phyloP scores from a whole-genome alignment of 768 basidiomycete species.

The Dictyophora rubrovolvata region DNA sequence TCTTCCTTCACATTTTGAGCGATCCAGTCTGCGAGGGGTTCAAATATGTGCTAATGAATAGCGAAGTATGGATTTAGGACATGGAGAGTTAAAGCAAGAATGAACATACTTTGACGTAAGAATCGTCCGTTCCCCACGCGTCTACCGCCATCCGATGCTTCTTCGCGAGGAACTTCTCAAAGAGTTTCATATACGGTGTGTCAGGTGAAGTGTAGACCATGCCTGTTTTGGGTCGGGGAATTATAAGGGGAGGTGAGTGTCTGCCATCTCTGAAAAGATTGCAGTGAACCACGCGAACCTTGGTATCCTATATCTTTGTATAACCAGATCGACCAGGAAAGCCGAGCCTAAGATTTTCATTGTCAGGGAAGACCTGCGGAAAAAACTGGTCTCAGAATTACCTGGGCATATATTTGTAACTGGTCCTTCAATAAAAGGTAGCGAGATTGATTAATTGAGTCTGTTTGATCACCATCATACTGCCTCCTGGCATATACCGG shows the following conservation, averaged over 20 bases:
- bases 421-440: constrained; percentile 66
- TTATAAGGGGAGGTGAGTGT: background rate
- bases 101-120: constrained; percentile 15
- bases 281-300: constrained; percentile 59
- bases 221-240: constrained; percentile 19
- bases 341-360: constrained; percentile 34
- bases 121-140: constrained; percentile 29
- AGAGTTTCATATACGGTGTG: constrained; percentile 30
- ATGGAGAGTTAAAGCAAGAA: constrained; percentile 14
- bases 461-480: constrained; percentile 46
- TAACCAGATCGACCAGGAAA: constrained; percentile 81
- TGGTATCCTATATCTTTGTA: constrained; percentile 83
- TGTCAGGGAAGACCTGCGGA: background rate
- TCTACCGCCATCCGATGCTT: constrained; percentile 32
- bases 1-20: constrained; percentile 17
- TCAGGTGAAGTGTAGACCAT: constrained; percentile 29
- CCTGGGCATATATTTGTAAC: constrained; percentile 60
- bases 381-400: constrained; percentile 13
- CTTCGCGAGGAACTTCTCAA: constrained; percentile 27
- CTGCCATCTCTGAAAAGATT: background rate
- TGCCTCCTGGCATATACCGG: constrained; percentile 65
- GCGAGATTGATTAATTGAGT: constrained; percentile 54
- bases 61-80: background rate
- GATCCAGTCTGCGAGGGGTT: constrained; percentile 15
- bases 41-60: constrained; percentile 9